These are phyloP conservation scores for Allium fistulosum DNA, from an alignment of 106 monocot species.

Conservation along the genomic window DNA sequence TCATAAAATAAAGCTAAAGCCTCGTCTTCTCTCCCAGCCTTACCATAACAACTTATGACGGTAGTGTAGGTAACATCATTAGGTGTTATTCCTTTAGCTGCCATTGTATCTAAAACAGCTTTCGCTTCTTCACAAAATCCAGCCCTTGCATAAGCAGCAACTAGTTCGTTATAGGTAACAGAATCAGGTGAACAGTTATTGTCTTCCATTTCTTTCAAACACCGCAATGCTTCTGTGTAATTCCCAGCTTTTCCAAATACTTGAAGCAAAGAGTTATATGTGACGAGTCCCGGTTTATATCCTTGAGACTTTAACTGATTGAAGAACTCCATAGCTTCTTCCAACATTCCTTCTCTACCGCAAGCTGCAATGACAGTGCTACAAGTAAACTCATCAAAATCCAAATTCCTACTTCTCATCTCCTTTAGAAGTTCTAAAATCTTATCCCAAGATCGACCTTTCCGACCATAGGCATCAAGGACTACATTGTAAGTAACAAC, in stretches of 20 bases:
- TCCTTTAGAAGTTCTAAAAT: slow-evolving; percentile 64
- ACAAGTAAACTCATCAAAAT: slow-evolving; percentile 82
- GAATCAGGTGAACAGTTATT: slow-evolving; percentile 44
- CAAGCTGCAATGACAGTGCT: slow-evolving; percentile 87
- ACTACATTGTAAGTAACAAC: slow-evolving; percentile 90
- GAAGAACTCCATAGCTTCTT: slow-evolving; percentile 70
- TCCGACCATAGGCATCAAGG: slow-evolving; percentile 68
- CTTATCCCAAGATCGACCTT: slow-evolving; percentile 54
- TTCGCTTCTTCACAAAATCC: slow-evolving; percentile 66
- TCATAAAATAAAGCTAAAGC: slow-evolving; percentile 44
- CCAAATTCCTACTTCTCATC: slow-evolving; percentile 39
- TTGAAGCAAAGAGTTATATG: slow-evolving; percentile 76
- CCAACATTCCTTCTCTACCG: slow-evolving; percentile 66
- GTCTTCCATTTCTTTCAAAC: slow-evolving; percentile 85
- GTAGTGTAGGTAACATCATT: slow-evolving; percentile 82
- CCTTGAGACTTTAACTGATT: slow-evolving; percentile 38
- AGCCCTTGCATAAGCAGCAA: slow-evolving; percentile 65
- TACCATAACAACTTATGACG: slow-evolving; percentile 76
- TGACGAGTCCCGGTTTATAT: slow-evolving; percentile 53
- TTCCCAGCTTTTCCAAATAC: slow-evolving; percentile 84
- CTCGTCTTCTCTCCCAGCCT: slow-evolving; percentile 54
- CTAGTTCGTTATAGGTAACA: slow-evolving; percentile 85
- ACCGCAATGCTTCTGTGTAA: slow-evolving; percentile 32
- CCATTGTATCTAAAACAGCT: slow-evolving; percentile 61
- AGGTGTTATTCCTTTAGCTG: slow-evolving; percentile 37